Evolutionary conservation across 768 basidiomycete species (phyloP).

Genomic region (Leccinum longicurvipes): DNA sequence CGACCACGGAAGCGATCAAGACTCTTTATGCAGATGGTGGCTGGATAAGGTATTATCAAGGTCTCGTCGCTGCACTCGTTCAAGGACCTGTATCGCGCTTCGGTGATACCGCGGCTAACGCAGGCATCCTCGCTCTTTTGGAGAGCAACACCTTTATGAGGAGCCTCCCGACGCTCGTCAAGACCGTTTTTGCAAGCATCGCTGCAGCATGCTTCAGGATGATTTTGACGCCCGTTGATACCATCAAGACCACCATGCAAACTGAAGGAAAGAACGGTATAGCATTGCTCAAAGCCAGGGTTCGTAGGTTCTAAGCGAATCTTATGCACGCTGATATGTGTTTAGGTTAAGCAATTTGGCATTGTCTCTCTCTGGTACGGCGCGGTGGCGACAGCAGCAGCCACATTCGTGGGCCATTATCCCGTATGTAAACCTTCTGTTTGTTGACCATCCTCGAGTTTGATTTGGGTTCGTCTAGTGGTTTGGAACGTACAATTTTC

Average conservation of each 20-base stretch:
- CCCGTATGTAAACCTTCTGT: constrained; percentile 48
- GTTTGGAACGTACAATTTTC: constrained; percentile 85
- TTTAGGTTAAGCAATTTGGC: constrained; percentile 70
- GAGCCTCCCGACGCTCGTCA: constrained; percentile 56
- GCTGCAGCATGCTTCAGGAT: constrained; percentile 86
- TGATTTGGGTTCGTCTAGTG: constrained; percentile 45
- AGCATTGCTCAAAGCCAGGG: constrained; percentile 61
- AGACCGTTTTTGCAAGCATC: constrained; percentile 76
- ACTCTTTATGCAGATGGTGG: constrained; percentile 80
- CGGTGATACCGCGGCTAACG: constrained; percentile 94
- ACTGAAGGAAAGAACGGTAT: constrained; percentile 77
- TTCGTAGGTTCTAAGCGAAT: constrained; percentile 22
- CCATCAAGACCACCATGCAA: constrained; percentile 93
- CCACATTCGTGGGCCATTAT: constrained; percentile 91
- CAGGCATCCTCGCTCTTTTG: constrained; percentile 83
- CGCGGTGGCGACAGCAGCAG: constrained; percentile 86
- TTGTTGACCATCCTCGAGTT: background rate
- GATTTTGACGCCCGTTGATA: constrained; percentile 90
- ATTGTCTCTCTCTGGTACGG: constrained; percentile 85
- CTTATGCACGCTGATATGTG: background rate
- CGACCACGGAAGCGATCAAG: constrained; percentile 53
- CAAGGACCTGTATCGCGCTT: constrained; percentile 86
- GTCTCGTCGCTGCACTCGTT: constrained; percentile 78
- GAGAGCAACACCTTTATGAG: constrained; percentile 71
- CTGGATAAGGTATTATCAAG: constrained; percentile 83